These are phyloP conservation scores for Rutstroemia sp. DNA, from an alignment of 2,329 filamentous ascomycete species.

Conservation along the genomic window DNA sequence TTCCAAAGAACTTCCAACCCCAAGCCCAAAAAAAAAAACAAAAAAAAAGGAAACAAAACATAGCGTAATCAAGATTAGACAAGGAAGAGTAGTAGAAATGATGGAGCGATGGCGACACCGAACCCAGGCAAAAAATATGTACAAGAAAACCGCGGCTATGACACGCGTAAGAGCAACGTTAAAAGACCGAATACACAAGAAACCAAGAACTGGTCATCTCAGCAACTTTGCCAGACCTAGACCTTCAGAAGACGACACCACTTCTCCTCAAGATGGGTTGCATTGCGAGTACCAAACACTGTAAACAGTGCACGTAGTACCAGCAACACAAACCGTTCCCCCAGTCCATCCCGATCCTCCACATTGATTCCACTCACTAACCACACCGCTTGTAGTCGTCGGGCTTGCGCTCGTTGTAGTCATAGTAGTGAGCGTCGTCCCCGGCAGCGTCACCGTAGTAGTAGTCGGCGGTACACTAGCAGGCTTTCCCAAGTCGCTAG, in stretches of 20 bases:
- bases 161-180: too few relatives aligned
- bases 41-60: too few relatives aligned
- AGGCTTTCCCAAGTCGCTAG: conserved; percentile 8
- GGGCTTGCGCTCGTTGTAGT: conserved; percentile 19
- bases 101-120: too few relatives aligned
- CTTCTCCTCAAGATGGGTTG: conserved; percentile 4
- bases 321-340: conserved; percentile 11
- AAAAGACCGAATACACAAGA: not conserved
- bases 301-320: conserved; percentile 13
- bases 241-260: not conserved
- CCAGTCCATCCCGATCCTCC: conserved; percentile 20
- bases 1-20: too few relatives aligned
- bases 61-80: too few relatives aligned
- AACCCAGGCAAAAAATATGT: too few relatives aligned
- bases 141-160: too few relatives aligned
- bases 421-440: conserved; percentile 16
- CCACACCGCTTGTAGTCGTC: conserved; percentile 2
- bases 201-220: not conserved
- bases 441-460: conserved; percentile 14
- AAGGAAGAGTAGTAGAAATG: too few relatives aligned
- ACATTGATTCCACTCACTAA: conserved; percentile 14
- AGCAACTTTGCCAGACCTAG: not conserved
- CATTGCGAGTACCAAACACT: conserved; percentile 20
- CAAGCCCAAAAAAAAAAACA: too few relatives aligned
- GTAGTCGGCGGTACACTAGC: conserved; percentile 14